phyloP scores from a whole-genome alignment of 495 filamentous ascomycete species.

The Lepidopterella palustris region DNA sequence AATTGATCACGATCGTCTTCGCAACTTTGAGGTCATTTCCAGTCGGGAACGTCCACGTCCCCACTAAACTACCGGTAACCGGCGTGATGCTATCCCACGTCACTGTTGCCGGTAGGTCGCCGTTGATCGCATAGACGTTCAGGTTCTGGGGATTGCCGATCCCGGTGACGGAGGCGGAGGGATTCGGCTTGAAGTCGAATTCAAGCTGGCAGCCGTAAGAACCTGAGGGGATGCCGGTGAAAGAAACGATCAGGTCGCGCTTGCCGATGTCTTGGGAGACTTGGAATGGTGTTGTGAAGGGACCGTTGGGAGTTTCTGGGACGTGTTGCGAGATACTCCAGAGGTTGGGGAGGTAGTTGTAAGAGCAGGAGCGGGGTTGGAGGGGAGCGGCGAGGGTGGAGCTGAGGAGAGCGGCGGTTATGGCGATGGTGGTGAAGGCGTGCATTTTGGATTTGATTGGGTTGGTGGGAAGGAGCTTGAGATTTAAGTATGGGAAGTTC shows the following conservation, averaged over 20 bases:
- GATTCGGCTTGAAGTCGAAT: slow-evolving; percentile 13
- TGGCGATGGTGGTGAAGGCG: neutral
- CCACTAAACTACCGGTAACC: neutral
- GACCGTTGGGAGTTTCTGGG: neutral
- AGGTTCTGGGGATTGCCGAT: neutral
- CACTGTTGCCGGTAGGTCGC: neutral
- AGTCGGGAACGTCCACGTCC: neutral
- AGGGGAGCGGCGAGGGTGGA: neutral
- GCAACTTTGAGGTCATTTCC: neutral
- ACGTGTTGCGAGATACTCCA: neutral
- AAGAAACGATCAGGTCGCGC: slow-evolving; percentile 1
- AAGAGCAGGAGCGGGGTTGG: neutral
- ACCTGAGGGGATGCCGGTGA: slow-evolving; percentile 19
- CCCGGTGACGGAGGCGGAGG: neutral
- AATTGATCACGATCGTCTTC: neutral
- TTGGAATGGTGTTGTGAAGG: slow-evolving; percentile 20
- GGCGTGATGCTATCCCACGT: neutral
- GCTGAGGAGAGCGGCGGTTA: neutral
- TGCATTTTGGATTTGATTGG: neutral
- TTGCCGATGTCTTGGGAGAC: slow-evolving; percentile 18
- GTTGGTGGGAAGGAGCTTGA: neutral
- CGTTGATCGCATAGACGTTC: neutral
- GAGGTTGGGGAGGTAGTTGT: neutral
- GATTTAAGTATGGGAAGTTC: too few species aligned
- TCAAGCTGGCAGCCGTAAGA: slow-evolving; percentile 28